phyloP scores from a whole-genome alignment of 306 rosid species.

The Gastrolobium bilobum region DNA sequence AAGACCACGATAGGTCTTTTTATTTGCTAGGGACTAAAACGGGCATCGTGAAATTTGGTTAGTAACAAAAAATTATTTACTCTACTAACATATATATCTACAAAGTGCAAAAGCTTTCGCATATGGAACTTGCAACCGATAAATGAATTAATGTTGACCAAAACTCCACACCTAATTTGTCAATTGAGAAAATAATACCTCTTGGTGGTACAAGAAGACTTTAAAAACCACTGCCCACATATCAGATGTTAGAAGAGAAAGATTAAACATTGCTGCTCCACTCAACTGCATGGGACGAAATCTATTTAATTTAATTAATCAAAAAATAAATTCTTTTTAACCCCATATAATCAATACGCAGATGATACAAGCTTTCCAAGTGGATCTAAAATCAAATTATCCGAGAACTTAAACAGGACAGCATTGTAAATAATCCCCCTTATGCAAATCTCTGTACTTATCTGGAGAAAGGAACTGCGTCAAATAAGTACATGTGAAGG shows the following conservation, averaged over 20 bases:
- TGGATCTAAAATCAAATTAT: not conserved
- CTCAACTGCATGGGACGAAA: constrained; percentile 42
- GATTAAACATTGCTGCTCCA: constrained; percentile 55
- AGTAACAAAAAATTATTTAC: too few relatives aligned
- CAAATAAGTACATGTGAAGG: not conserved
- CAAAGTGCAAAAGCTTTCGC: not conserved
- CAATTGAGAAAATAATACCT: constrained; percentile 45
- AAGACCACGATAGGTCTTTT: too few relatives aligned
- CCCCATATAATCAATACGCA: not conserved
- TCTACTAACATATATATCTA: not conserved
- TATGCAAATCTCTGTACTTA: not conserved
- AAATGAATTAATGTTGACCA: not conserved
- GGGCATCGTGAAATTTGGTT: too few relatives aligned
- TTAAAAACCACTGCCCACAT: constrained; percentile 56
- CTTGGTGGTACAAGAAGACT: constrained; percentile 41
- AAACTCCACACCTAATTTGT: not conserved
- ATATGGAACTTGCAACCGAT: not conserved
- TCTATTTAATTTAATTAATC: not conserved
- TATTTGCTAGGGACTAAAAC: too few relatives aligned
- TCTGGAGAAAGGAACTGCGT: not conserved
- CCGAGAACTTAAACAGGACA: not conserved
- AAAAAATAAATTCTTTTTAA: not conserved
- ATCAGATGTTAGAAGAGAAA: constrained; percentile 50
- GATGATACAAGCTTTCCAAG: not conserved
- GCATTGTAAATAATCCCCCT: not conserved